Evolutionary conservation across 1,139 yeast genomes (phyloP), one percentile per base, ranked within the genome.

Genomic region (Protomyces arabidopsidicola): DNA sequence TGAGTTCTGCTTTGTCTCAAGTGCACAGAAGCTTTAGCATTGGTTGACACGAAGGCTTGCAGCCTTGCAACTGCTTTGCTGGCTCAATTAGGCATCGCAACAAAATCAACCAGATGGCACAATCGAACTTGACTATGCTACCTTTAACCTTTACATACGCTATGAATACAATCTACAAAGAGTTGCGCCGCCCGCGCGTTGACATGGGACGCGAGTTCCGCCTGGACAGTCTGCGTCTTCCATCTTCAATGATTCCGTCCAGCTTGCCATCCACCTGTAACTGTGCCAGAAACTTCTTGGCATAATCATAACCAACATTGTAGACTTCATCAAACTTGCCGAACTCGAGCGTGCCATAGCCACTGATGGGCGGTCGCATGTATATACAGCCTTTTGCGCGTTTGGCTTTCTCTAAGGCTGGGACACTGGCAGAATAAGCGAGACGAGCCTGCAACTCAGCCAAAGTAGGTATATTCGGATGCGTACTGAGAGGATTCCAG

Each of bases 401-500:
- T 72, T 93, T 93, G 1, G 97, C 97, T 65, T 82, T 79, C 71
- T 93, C 97, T 60, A 93, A 77, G 0, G 98, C 98, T 74, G 88
- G 88, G 0, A 93, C 98, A 67, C 96, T 88, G 0, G 97, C 89
- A 34, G 93, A 98, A 74, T 93, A 93, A 0, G 98, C 97, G 67
- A 93, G 78, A 65, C 98, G 80, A 77, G 90, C 56, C 50, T 58
- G 36, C 45, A 18, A 18, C 73, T 93, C 98, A 70, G 96, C 90
- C 87, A 93, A 85, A 66, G 88, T 88, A 2, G 98, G 98, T 6
- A 90, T 89, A 73, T 88, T 87, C 3, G 97, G 96, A 71, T 87
- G 88, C 39, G 78, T 80, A 0, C 96, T 88, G 71, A 91, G 91
- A 9, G 97, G 96, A 72, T 93, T 93, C 86, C 95, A 85, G 65